phyloP scores from a whole-genome alignment of 2,329 filamentous ascomycete genomes.

The Fusarium nelsonii region DNA sequence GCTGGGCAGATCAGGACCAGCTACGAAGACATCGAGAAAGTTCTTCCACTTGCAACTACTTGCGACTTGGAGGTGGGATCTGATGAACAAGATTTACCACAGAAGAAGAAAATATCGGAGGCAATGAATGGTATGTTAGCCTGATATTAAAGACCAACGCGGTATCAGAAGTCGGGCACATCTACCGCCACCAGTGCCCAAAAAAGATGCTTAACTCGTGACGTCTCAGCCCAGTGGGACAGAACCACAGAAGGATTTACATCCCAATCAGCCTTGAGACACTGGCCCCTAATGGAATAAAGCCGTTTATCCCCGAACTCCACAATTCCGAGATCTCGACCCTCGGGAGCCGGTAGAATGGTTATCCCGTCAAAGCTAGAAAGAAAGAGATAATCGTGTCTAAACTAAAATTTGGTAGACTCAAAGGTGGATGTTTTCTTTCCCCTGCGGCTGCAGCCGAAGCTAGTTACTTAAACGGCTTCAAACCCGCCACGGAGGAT shows the following conservation, averaged over 20 bases:
- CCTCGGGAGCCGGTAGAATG: not conserved
- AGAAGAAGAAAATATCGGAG: too few species aligned
- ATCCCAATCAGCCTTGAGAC: not conserved
- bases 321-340: not conserved
- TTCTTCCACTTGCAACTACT: too few species aligned
- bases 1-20: too few species aligned
- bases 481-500: not conserved
- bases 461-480: slow-evolving; percentile 1
- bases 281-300: not conserved
- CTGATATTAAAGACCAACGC: too few species aligned
- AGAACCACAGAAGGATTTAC: slow-evolving; percentile 7
- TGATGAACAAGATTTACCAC: too few species aligned
- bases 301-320: not conserved
- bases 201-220: too few species aligned
- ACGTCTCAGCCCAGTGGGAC: not conserved
- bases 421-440: not conserved
- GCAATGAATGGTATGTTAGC: too few species aligned
- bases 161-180: too few species aligned
- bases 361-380: not conserved
- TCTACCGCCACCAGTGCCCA: too few species aligned
- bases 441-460: slow-evolving; percentile 5
- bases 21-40: too few species aligned
- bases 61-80: too few species aligned
- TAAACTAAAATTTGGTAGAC: too few species aligned
- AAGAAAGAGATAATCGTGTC: not conserved